Conservation (phyloP, 441 rosid species). For the Melastoma candidum region DNA sequence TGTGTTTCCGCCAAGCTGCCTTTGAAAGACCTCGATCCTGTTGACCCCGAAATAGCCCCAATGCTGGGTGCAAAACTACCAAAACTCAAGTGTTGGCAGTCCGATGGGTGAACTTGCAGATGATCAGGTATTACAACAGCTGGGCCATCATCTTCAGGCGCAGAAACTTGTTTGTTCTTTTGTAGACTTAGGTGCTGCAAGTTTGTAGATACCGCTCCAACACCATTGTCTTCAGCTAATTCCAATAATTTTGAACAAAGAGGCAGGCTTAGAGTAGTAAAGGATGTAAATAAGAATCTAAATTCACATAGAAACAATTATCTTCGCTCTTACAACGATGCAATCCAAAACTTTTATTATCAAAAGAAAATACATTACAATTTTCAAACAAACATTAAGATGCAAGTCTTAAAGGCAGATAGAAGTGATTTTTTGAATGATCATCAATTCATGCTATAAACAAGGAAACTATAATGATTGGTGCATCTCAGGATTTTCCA, state of each 20-base stretch:
- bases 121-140: conserved; percentile 90
- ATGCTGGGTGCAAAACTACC: conserved; percentile 84
- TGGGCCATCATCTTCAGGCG: conserved; percentile 56
- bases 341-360: no score
- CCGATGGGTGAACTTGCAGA: conserved; percentile 68
- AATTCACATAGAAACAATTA: no score
- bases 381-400: no score
- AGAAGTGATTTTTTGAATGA: no score
- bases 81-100: conserved; percentile 89
- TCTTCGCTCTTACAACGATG: no score
- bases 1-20: conserved; percentile 49
- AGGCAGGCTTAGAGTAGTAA: no score
- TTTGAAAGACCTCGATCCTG: conserved; percentile 46
- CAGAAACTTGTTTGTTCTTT: conserved; percentile 38
- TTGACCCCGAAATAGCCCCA: conserved; percentile 37
- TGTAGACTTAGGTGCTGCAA: conserved; percentile 50
- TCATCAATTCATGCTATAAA: no score
- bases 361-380: no score
- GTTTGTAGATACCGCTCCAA: conserved; percentile 43
- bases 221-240: conserved; percentile 46
- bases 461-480: no score
- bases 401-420: no score
- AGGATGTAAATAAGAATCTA: no score
- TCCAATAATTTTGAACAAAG: background rate
- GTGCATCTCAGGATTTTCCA: no score